A percentile compares a stretch with the other conserved stretches of the same genome.
phyloP scores from a whole-genome alignment of 495 filamentous ascomycete genomes.

The Bombardia bombarda region DNA sequence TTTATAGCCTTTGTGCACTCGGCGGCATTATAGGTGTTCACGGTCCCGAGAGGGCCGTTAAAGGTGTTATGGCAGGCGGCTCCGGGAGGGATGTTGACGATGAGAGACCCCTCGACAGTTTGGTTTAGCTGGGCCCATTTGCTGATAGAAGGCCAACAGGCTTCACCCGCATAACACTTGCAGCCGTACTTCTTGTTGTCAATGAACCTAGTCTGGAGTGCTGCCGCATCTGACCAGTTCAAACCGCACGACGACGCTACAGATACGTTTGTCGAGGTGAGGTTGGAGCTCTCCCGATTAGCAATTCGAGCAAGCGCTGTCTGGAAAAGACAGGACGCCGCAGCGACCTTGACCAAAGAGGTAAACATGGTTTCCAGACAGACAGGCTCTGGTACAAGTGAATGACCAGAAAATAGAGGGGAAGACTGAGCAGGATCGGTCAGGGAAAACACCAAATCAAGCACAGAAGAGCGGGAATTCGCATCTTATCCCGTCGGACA shows the following conservation, averaged over 20 bases:
- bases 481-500: too few species aligned
- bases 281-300: not conserved
- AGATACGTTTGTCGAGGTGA: not conserved
- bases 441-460: too few species aligned
- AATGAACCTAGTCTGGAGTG: not conserved
- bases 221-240: conserved; percentile 7
- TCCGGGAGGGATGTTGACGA: conserved; percentile 29
- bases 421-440: too few species aligned
- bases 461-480: too few species aligned
- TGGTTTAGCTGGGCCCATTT: conserved; percentile 30
- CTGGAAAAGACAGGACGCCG: not conserved
- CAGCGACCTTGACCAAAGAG: not conserved
- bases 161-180: conserved; percentile 34
- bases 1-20: too few species aligned
- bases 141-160: conserved; percentile 31
- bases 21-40: conserved; percentile 30
- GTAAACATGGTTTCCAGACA: not conserved
- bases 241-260: not conserved
- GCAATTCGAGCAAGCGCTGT: not conserved
- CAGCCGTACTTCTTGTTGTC: conserved; percentile 30
- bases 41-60: conserved; percentile 28
- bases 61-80: conserved; percentile 34
- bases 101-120: conserved; percentile 31
- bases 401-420: too few species aligned
- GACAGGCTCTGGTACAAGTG: too few species aligned